Evolutionary conservation across 164 flowering plant genomes (phyloP).

Genomic region (Vitis rotundifolia): DNA sequence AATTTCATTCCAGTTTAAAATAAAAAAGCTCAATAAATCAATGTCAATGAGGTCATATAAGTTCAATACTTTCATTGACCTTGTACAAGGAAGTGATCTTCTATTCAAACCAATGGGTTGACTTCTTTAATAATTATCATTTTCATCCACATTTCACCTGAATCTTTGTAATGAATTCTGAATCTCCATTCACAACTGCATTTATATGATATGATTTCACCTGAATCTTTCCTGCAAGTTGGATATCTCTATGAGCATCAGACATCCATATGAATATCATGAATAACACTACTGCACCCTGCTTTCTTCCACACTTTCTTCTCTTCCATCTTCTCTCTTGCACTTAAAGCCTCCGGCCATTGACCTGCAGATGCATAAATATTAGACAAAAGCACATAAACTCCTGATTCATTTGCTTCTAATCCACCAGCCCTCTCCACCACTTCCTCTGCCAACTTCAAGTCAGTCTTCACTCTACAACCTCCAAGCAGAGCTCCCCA

Average conservation of each 20-base stretch:
- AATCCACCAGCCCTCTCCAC: conserved; percentile 25
- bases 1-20: too few relatives aligned
- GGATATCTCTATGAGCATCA: background rate
- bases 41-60: too few relatives aligned
- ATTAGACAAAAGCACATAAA: conserved; percentile 41
- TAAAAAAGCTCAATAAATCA: too few relatives aligned
- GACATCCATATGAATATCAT: background rate
- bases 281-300: conserved; percentile 26
- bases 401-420: conserved; percentile 36
- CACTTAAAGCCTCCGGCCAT: conserved; percentile 36
- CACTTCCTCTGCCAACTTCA: conserved; percentile 36
- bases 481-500: conserved; percentile 52
- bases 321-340: conserved; percentile 38
- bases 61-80: too few relatives aligned
- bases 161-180: too few relatives aligned
- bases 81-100: too few relatives aligned
- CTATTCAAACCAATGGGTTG: too few relatives aligned
- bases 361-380: conserved; percentile 44
- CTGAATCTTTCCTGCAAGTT: background rate
- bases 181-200: too few relatives aligned
- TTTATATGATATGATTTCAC: too few relatives aligned
- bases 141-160: too few relatives aligned
- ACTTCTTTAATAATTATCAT: too few relatives aligned
- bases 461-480: conserved; percentile 35
- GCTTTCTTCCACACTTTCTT: conserved; percentile 28